Evolutionary conservation across 306 rosid species (phyloP).

Genomic region (Carpinus fangiana): DNA sequence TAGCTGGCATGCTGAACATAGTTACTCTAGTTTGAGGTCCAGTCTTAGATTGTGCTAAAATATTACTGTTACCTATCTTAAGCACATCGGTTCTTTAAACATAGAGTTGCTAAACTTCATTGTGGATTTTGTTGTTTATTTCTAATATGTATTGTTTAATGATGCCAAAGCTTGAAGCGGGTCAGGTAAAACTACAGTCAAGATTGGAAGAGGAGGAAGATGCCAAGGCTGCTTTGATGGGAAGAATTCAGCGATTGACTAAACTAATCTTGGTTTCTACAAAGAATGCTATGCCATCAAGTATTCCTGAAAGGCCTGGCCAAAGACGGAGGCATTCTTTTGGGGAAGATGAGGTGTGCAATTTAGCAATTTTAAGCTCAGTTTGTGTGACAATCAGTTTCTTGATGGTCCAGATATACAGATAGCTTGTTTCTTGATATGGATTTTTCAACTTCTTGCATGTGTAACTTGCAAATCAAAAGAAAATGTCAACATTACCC

Average conservation of each 20-base stretch:
- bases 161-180: conserved; percentile 82
- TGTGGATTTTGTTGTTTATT: neutral
- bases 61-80: neutral
- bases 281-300: conserved; percentile 60
- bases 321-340: conserved; percentile 81
- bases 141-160: conserved; percentile 30
- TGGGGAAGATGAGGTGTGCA: conserved; percentile 88
- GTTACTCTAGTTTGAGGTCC: neutral
- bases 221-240: conserved; percentile 90
- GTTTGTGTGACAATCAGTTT: conserved; percentile 13
- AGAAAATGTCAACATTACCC: neutral
- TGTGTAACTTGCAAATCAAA: neutral
- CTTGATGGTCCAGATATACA: neutral
- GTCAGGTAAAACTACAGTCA: conserved; percentile 71
- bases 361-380: conserved; percentile 13
- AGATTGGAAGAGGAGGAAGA: conserved; percentile 94
- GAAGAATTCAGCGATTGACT: conserved; percentile 83
- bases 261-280: conserved; percentile 84
- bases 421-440: conserved; percentile 1
- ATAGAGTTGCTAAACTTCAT: neutral
- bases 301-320: conserved; percentile 56
- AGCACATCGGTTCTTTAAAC: neutral
- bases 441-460: conserved; percentile 7
- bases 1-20: neutral
- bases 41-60: neutral